These are phyloP conservation scores for Arthrobotrys sinensis DNA, from an alignment of 2,329 filamentous ascomycete species.

Conservation along the genomic window DNA sequence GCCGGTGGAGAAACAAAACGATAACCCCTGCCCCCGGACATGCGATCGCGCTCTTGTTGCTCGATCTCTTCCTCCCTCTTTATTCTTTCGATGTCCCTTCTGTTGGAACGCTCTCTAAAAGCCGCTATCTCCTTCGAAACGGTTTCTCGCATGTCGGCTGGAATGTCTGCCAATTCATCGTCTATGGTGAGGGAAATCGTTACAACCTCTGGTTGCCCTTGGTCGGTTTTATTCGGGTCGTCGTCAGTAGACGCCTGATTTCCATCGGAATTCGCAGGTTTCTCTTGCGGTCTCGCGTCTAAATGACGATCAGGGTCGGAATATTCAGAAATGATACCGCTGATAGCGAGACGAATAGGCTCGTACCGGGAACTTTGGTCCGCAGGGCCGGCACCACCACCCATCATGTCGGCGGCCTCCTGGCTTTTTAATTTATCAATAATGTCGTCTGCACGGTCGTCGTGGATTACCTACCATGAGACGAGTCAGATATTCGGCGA, in stretches of 20 bases:
- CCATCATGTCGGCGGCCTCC: slow-evolving; percentile 34
- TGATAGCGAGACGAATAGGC: slow-evolving; percentile 78
- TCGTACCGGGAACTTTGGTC: slow-evolving; percentile 77
- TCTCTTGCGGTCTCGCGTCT: slow-evolving; percentile 40
- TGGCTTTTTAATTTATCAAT: slow-evolving; percentile 55
- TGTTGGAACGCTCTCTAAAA: slow-evolving; percentile 91
- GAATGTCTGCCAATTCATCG: slow-evolving; percentile 95
- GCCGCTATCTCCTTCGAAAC: slow-evolving; percentile 94
- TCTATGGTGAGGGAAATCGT: slow-evolving; percentile 90
- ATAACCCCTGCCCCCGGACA: slow-evolving; percentile 75
- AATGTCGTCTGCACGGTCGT: slow-evolving; percentile 65
- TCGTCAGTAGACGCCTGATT: slow-evolving; percentile 71
- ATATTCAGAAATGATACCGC: slow-evolving; percentile 78
- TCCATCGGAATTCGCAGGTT: slow-evolving; percentile 70
- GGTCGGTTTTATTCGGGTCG: slow-evolving; percentile 75
- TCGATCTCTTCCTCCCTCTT: slow-evolving; percentile 93
- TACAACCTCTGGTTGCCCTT: slow-evolving; percentile 82
- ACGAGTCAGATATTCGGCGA: slow-evolving; percentile 9
- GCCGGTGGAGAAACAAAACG: slow-evolving; percentile 81
- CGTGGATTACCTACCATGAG: slow-evolving; percentile 65
- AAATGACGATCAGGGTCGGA: slow-evolving; percentile 72
- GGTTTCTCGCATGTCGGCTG: slow-evolving; percentile 93
- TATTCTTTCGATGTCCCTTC: slow-evolving; percentile 88
- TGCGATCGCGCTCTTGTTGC: slow-evolving; percentile 83
- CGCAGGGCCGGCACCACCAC: slow-evolving; percentile 73